Evolutionary conservation across 75 land plant species (phyloP).

Genomic region (Pinus taeda): DNA sequence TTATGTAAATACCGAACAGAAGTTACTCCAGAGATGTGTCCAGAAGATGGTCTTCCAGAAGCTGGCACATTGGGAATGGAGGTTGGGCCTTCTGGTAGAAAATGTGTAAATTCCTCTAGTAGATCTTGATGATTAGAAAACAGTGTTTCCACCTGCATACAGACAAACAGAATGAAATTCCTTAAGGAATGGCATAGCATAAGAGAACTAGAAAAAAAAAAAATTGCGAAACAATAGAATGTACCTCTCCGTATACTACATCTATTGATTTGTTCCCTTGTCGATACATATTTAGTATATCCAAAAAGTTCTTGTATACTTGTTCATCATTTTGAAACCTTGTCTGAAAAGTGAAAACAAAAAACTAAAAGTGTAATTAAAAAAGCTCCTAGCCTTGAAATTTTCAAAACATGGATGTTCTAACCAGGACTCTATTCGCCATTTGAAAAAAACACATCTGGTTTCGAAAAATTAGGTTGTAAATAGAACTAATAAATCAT

Average conservation of each 20-base stretch:
- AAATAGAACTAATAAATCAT: not conserved
- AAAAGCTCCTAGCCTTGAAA: not conserved
- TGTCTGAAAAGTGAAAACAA: slow-evolving; percentile 51
- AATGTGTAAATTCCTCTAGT: slow-evolving; percentile 78
- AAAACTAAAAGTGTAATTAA: not conserved
- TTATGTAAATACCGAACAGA: slow-evolving; percentile 18
- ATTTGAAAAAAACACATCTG: not conserved
- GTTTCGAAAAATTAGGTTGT: not conserved
- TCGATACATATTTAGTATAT: slow-evolving; percentile 76
- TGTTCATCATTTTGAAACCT: slow-evolving; percentile 78
- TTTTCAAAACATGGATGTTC: not conserved
- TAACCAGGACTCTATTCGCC: not conserved
- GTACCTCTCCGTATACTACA: slow-evolving; percentile 86
- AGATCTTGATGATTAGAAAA: slow-evolving; percentile 72
- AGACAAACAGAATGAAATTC: not conserved
- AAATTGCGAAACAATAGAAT: not conserved
- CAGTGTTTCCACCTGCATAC: slow-evolving; percentile 59
- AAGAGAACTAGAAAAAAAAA: not conserved
- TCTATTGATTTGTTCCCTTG: slow-evolving; percentile 71
- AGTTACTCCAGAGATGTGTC: slow-evolving; percentile 18
- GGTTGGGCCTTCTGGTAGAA: slow-evolving; percentile 62
- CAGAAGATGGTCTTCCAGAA: slow-evolving; percentile 22
- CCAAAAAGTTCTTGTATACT: slow-evolving; percentile 79
- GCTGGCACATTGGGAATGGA: slow-evolving; percentile 14
- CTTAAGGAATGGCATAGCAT: not conserved